Conservation (phyloP, 2,329 filamentous ascomycete species). For the Immersiporthe knoxdaviesiana region DNA sequence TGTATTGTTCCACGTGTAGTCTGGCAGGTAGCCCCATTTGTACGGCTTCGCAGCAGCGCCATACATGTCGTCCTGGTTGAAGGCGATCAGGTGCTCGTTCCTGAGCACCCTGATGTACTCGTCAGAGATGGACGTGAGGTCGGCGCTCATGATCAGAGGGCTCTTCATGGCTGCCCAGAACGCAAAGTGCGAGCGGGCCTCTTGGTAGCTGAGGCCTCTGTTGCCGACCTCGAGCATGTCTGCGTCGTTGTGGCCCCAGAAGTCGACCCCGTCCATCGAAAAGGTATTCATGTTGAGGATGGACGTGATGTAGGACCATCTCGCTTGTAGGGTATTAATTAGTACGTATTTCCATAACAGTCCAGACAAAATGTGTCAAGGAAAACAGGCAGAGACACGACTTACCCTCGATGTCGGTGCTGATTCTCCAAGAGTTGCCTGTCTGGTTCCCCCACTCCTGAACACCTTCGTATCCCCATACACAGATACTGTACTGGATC, state of each 20-base stretch:
- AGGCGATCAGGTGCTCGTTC: slow-evolving; percentile 44
- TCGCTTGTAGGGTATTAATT: slow-evolving; percentile 40
- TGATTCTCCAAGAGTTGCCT: slow-evolving; percentile 47
- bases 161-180: slow-evolving; percentile 56
- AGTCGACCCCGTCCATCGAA: slow-evolving; percentile 46
- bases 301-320: slow-evolving; percentile 21
- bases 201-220: slow-evolving; percentile 47
- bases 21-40: slow-evolving; percentile 52
- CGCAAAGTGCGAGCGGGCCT: slow-evolving; percentile 54
- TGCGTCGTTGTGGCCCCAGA: slow-evolving; percentile 54
- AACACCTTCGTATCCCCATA: slow-evolving; percentile 51
- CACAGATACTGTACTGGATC: slow-evolving; percentile 51
- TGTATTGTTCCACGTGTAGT: slow-evolving; percentile 52
- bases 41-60: slow-evolving; percentile 49
- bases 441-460: slow-evolving; percentile 48
- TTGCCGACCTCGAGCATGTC: slow-evolving; percentile 59
- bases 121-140: slow-evolving; percentile 42
- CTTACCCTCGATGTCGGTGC: slow-evolving; percentile 40
- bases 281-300: slow-evolving; percentile 48
- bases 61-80: slow-evolving; percentile 51
- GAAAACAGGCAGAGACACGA: slow-evolving; percentile 26
- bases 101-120: slow-evolving; percentile 46
- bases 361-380: too few relatives aligned
- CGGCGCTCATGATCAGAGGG: slow-evolving; percentile 53
- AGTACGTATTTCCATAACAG: neutral